A percentile compares a stretch with the other conserved stretches of the same genome.
Evolutionary conservation across 2,329 filamentous ascomycete genomes (phyloP).

Genomic region (Pyrenophora graminea): DNA sequence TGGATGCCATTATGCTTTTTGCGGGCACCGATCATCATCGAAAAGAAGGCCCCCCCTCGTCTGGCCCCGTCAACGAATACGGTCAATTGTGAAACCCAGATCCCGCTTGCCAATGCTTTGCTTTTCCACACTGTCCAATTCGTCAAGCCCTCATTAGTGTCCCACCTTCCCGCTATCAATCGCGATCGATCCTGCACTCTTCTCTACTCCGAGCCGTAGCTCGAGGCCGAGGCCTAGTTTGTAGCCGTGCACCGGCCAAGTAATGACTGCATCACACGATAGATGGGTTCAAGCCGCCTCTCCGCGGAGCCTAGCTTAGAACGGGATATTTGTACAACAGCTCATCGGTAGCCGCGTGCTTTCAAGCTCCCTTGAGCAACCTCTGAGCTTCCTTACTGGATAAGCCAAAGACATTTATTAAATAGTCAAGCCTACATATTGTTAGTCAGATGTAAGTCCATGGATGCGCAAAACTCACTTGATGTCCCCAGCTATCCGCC

Average conservation of each 20-base stretch:
- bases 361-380: slow-evolving; percentile 40
- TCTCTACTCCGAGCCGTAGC: slow-evolving; percentile 6
- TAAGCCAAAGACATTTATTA: slow-evolving; percentile 65
- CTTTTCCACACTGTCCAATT: slow-evolving; percentile 12
- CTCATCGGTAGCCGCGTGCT: not conserved
- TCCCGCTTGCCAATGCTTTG: slow-evolving; percentile 12
- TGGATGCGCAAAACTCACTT: slow-evolving; percentile 64
- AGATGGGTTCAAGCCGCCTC: not conserved
- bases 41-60: slow-evolving; percentile 6
- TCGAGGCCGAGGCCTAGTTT: slow-evolving; percentile 1
- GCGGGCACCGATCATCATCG: slow-evolving; percentile 14
- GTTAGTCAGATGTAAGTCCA: not conserved
- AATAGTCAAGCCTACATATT: slow-evolving; percentile 62
- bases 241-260: slow-evolving; percentile 2
- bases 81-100: slow-evolving; percentile 13
- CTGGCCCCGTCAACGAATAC: slow-evolving; percentile 3
- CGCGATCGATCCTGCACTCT: slow-evolving; percentile 11
- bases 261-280: slow-evolving; percentile 6
- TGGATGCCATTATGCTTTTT: slow-evolving; percentile 5
- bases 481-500: slow-evolving; percentile 69
- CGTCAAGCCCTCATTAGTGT: slow-evolving; percentile 12
- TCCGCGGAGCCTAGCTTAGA: not conserved
- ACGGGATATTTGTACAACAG: not conserved
- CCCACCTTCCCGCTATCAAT: slow-evolving; percentile 12
- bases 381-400: slow-evolving; percentile 58